Evolutionary conservation across 495 filamentous ascomycete genomes (phyloP), one percentile per base, ranked within the genome.

Genomic region (Aspergillus cavernicola): DNA sequence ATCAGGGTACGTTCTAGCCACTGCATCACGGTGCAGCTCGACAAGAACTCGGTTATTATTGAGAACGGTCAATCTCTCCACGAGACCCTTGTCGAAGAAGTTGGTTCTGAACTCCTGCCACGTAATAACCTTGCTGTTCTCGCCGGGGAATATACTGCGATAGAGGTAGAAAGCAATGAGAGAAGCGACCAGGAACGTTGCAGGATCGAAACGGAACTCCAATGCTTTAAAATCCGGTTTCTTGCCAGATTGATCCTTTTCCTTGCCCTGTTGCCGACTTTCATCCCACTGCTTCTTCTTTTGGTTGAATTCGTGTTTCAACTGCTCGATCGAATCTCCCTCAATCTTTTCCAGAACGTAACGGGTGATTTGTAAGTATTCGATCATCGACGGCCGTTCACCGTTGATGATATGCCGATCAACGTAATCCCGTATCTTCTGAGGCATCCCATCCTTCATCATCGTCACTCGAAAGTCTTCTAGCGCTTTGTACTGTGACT

Each of bases 61-160:
- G 54, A 93, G 73, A 37, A 95, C 85, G 1, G 87, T 87, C 66
- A 98, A 77, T 76, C 88, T 96, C 71, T 97, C 87, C 20, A 98
- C 95, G 40, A 98, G 79, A 35, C 93, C 93, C 72, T 92, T 95
- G 66, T 97, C 91, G 39, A 98, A 78, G 76, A 95, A 97, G 33
- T 90, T 92, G 56, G 83, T 87, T 38, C 85, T 77, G 67, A 97
- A 88, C 68, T 97, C 95, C 74, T 98, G 92, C 89, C 90, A 98
- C 36, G 93, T 97, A 53, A 98, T 96, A 60, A 97, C 92, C 41
- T 80, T 80, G 37, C 78, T 72, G 49, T 74, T 74, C 50, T 95
- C 89, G 11, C 78, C 80, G 23, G 89, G 80, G 43, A 82, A 75
- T 18, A 88, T 58, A 47, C 78, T 78, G 11, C 78, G 76, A 60